Base-by-base conservation (phyloP, 192 early-diverging fungal genomes). In the Lobulomyces angularis region DNA sequence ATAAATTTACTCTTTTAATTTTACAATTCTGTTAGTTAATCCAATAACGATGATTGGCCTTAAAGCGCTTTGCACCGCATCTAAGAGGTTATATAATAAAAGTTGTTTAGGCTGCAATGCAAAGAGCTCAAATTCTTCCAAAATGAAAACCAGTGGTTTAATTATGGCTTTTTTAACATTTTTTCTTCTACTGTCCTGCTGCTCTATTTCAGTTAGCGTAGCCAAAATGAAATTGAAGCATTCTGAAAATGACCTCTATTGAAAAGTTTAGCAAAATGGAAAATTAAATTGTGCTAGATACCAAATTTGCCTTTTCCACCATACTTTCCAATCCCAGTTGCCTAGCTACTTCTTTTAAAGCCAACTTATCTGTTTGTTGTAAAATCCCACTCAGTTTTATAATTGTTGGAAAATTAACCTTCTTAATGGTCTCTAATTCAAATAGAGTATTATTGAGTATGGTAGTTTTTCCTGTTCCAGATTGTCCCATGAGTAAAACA, bases 81-180 rank as follows among this genome's bases (percentile, higher is more conserved):
- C 92, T 62, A 98, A 87, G 18, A 98, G 57, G 43, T 89, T 96
- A 50, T 98, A 96, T 4, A 98, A 61, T 18, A 98, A 64, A 1
- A 81, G 71, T 48, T 98, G 90, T 38, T 88, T 91, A n/a, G 84
- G 75, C 43, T 94, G 88, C 40, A 82, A 69, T 0, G 86, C 82
- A 60, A 98, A 87, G 24, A 84, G 51, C 58, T 96, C 90, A 56
- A 98, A 86, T 48, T 93, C 88, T 31, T 98, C 92, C 30, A 98
- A 57, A 11, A 92, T 61, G 62, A 98, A 83, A 14, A 98, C 53
- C 3, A 96, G 63, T 1, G 86, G 86, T 19, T 68, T 50, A 23
- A 47, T 70, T 14, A 37, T 58, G 29, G 48, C 45, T 25, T 33
- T 57, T 11, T 62, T 52, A 9, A 77, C 79, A n/a, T 63, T 46